Percentiles rank a stretch among this genome's conserved stretches.
Conservation (phyloP, 805 yeast genomes). For the Kregervanrija pseudodelftensis region DNA sequence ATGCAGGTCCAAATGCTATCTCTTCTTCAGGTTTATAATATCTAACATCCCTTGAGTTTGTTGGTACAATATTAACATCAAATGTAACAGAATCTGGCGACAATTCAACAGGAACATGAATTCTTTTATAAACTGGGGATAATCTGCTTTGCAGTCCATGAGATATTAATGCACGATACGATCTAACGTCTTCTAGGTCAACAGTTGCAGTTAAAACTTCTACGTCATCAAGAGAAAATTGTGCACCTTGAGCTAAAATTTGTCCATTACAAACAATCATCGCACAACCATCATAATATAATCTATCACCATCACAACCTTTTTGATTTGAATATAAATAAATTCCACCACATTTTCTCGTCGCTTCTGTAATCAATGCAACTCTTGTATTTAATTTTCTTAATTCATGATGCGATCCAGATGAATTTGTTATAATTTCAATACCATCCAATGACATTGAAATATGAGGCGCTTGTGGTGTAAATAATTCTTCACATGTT, state of each 20-base stretch:
- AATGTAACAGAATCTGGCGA: slow-evolving; percentile 55
- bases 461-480: slow-evolving; percentile 94
- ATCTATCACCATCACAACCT: slow-evolving; percentile 97
- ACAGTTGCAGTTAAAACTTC: slow-evolving; percentile 95
- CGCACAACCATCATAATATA: slow-evolving; percentile 97
- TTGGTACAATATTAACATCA: slow-evolving; percentile 55
- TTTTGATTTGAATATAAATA: slow-evolving; percentile 90
- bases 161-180: slow-evolving; percentile 66
- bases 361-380: slow-evolving; percentile 82
- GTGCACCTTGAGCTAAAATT: slow-evolving; percentile 89
- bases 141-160: slow-evolving; percentile 63
- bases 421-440: slow-evolving; percentile 92
- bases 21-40: slow-evolving; percentile 90
- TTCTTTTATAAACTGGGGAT: slow-evolving; percentile 40
- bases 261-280: slow-evolving; percentile 87
- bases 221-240: slow-evolving; percentile 83
- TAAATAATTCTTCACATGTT: slow-evolving; percentile 95
- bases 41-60: slow-evolving; percentile 40
- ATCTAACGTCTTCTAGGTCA: slow-evolving; percentile 84
- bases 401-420: slow-evolving; percentile 97
- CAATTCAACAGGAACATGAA: slow-evolving; percentile 57
- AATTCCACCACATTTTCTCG: slow-evolving; percentile 93
- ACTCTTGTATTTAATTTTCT: slow-evolving; percentile 82
- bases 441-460: slow-evolving; percentile 91
- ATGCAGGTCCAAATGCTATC: slow-evolving; percentile 96